Percentiles rank a stretch among this genome's conserved stretches.
Evolutionary conservation across 495 filamentous ascomycete genomes (phyloP).

Genomic region (Tuber borchii): DNA sequence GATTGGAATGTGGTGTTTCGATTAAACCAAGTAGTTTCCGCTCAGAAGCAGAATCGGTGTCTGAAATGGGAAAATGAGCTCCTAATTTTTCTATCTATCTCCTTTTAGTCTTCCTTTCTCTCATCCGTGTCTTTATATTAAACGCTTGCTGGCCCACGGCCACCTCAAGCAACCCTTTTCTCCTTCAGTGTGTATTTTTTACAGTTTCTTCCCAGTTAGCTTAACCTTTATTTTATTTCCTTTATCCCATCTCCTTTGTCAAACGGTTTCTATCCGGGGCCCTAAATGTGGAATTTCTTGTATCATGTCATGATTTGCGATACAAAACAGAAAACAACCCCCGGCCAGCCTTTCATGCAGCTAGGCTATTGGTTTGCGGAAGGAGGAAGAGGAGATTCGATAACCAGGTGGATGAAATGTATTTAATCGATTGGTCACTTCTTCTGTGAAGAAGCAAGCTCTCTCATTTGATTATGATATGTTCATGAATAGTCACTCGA

Average conservation of each 20-base stretch:
- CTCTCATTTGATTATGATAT: not conserved
- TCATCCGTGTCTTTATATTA: not conserved
- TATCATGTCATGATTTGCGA: not conserved
- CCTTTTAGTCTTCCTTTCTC: not conserved
- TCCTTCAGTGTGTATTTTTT: constrained; percentile 5
- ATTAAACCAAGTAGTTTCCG: not conserved
- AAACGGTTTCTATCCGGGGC: not conserved
- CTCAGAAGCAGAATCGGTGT: not conserved
- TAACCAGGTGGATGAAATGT: not conserved
- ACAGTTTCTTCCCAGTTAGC: not conserved
- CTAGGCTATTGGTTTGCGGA: not conserved
- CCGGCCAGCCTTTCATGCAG: not conserved
- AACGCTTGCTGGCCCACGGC: not conserved
- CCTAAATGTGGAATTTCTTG: not conserved
- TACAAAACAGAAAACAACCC: not conserved
- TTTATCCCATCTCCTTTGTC: not conserved
- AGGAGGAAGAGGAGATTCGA: not conserved
- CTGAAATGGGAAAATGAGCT: not conserved
- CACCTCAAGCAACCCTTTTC: not conserved
- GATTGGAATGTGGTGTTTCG: not conserved
- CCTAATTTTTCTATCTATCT: not conserved
- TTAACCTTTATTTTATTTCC: not conserved
- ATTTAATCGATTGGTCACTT: not conserved
- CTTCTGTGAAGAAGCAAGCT: constrained; percentile 3
- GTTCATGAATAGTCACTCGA: constrained; percentile 2